A percentile compares a stretch with the other conserved stretches of the same genome.
Evolutionary conservation across 352 stramenopile species (phyloP).

Genomic region (Phytophthora cryptogea): DNA sequence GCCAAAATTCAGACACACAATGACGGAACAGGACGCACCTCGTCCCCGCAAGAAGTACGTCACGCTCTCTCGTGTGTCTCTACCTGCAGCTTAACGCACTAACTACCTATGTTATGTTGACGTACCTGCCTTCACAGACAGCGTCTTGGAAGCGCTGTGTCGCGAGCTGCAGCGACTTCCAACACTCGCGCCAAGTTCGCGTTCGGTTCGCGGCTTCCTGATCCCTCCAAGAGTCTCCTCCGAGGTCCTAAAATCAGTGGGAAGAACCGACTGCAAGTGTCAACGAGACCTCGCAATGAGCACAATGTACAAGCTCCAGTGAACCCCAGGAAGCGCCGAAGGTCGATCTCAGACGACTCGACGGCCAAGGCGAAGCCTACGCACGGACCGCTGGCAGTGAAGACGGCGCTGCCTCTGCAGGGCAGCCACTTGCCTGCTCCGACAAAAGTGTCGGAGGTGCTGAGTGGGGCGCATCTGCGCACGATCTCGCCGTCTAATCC

Average conservation of each 20-base stretch:
- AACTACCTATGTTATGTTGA: not conserved
- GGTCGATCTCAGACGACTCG: constrained; percentile 23
- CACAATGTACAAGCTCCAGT: not conserved
- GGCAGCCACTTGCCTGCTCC: constrained; percentile 29
- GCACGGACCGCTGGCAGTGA: constrained; percentile 7
- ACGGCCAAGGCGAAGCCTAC: constrained; percentile 12
- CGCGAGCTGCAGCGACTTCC: not conserved
- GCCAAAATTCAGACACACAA: constrained; percentile 1
- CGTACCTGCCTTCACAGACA: constrained; percentile 17
- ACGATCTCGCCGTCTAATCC: constrained; percentile 17
- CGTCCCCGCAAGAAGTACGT: constrained; percentile 36
- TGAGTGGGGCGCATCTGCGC: constrained; percentile 12
- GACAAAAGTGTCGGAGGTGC: constrained; percentile 24
- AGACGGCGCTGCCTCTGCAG: constrained; percentile 13
- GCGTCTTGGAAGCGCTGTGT: constrained; percentile 13
- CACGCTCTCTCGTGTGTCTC: not conserved
- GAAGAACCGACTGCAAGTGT: constrained; percentile 1
- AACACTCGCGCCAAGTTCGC: constrained; percentile 26
- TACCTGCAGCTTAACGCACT: not conserved
- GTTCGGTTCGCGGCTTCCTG: constrained; percentile 35
- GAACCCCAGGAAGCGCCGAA: constrained; percentile 19
- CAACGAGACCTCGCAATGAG: constrained; percentile 3
- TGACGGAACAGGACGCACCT: constrained; percentile 17
- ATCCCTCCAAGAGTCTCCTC: constrained; percentile 7
- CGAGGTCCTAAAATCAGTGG: constrained; percentile 12